phyloP scores from a whole-genome alignment of 139 green algal species.

The Chlamydomonas asymmetrica region DNA sequence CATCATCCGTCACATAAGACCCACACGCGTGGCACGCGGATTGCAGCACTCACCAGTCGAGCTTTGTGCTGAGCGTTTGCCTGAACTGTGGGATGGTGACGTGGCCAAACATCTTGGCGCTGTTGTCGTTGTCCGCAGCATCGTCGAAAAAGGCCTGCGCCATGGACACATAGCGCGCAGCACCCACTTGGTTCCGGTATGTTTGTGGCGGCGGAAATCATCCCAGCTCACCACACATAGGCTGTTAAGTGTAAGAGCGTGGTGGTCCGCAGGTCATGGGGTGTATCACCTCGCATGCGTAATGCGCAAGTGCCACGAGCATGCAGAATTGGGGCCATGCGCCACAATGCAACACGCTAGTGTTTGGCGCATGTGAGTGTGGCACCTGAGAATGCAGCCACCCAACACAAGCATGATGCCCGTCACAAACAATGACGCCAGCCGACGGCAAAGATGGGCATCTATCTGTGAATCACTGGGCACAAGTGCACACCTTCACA shows the following conservation, averaged over 20 bases:
- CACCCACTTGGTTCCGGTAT: conserved; percentile 11
- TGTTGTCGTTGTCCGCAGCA: conserved; percentile 66
- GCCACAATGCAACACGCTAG: too few relatives aligned
- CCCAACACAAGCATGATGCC: too few relatives aligned
- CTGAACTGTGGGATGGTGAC: conserved; percentile 75
- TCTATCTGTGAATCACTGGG: too few relatives aligned
- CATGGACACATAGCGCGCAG: conserved; percentile 24
- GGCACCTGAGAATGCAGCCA: too few relatives aligned
- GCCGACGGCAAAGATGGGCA: too few relatives aligned
- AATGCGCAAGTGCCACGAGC: too few relatives aligned
- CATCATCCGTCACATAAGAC: not conserved
- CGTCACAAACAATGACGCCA: too few relatives aligned
- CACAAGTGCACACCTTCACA: conserved; percentile 41
- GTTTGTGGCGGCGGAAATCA: not conserved
- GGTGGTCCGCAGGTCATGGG: not conserved
- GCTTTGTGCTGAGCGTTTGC: conserved; percentile 56
- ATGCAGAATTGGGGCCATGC: too few relatives aligned
- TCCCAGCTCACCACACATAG: conserved; percentile 33
- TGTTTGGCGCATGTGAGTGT: too few relatives aligned
- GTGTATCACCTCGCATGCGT: too few relatives aligned
- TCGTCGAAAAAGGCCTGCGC: conserved; percentile 82
- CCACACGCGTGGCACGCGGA: too few relatives aligned
- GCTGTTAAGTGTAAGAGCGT: conserved; percentile 8
- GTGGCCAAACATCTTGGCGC: conserved; percentile 67
- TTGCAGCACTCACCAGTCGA: conserved; percentile 26